Base-by-base conservation (phyloP, 495 filamentous ascomycete genomes). In the Elasticomyces elasticus region DNA sequence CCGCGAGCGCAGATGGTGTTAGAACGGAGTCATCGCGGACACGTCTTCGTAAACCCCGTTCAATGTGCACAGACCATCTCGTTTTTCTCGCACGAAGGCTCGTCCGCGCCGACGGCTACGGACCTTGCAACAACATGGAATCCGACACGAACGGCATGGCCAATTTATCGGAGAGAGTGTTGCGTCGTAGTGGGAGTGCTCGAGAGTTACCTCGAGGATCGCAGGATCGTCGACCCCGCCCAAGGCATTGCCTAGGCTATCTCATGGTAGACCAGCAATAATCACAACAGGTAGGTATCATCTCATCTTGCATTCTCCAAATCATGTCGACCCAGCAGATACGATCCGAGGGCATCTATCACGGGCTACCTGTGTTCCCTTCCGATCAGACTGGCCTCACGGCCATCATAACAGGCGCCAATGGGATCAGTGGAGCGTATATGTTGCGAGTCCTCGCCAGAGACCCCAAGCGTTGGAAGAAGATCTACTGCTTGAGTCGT, bases 331-430 rank as follows among this genome's bases (percentile, higher is more conserved):
- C 35, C 31, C 58, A 61, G 26, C 49, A 52, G 30, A 35, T 61
- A 5, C 47, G 45, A 17, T 52, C 48, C 0, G 28, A 20, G 12
- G 74, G 72, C 40, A 75, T 75, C 50, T 70, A 68, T 60, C 69
- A 74, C 53, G 72, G 74, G 28, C 68, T 79, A 0, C 76, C 75
- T 6, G 64, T 67, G 20, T 77, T 72, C 56, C 62, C 67, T 2
- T 17, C 63, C 1, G 58, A 69, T 6, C 48, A 61, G 25, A 62
- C 67, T 37, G 67, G 67, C 49, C 62, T 76, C 24, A 77, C 73
- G 1, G 76, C 77, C 1, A 67, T 79, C 43, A 71, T 81, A 19
- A 74, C 76, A 1, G 76, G 78, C 10, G 73, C 73, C 30, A 79
- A 61, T 53, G 58, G 58, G 28, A 61, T 61, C 33, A 41, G 27